phyloP scores from a whole-genome alignment of 805 yeast genomes.

The Saccharomycopsis olivae region DNA sequence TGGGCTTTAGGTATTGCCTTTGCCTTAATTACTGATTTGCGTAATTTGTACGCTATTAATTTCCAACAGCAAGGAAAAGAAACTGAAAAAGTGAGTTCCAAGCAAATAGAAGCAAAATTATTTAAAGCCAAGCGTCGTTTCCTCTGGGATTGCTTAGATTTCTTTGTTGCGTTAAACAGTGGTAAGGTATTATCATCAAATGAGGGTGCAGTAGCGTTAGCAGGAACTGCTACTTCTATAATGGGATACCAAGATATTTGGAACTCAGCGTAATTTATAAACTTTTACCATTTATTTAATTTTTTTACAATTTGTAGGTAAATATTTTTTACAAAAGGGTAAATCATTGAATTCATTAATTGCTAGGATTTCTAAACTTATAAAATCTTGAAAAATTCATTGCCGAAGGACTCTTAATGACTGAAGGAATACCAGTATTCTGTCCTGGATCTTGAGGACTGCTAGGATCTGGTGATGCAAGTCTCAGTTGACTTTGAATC shows the following conservation, averaged over 20 bases:
- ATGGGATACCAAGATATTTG: constrained; percentile 15
- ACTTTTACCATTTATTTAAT: background rate
- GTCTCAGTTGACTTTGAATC: background rate
- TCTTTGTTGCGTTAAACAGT: constrained; percentile 13
- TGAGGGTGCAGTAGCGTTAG: constrained; percentile 12
- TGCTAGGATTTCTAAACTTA: constrained; percentile 15
- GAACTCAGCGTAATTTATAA: background rate
- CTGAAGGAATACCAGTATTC: background rate
- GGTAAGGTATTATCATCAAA: constrained; percentile 4
- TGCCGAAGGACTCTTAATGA: constrained; percentile 13
- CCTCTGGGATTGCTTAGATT: constrained; percentile 13
- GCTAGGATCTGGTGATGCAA: constrained; percentile 1
- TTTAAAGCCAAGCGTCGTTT: constrained; percentile 2
- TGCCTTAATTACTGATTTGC: constrained; percentile 6
- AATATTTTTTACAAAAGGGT: background rate
- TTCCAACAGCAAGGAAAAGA: background rate
- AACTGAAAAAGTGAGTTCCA: background rate
- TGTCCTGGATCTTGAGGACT: background rate
- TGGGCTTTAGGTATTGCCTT: constrained; percentile 15
- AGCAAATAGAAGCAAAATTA: background rate
- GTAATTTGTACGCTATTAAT: background rate
- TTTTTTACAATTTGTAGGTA: background rate
- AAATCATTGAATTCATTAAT: constrained; percentile 2
- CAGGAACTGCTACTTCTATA: constrained; percentile 12
- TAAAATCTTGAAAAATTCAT: constrained; percentile 17